phyloP scores from a whole-genome alignment of 768 basidiomycete genomes.

The Hortiboletus campestris region DNA sequence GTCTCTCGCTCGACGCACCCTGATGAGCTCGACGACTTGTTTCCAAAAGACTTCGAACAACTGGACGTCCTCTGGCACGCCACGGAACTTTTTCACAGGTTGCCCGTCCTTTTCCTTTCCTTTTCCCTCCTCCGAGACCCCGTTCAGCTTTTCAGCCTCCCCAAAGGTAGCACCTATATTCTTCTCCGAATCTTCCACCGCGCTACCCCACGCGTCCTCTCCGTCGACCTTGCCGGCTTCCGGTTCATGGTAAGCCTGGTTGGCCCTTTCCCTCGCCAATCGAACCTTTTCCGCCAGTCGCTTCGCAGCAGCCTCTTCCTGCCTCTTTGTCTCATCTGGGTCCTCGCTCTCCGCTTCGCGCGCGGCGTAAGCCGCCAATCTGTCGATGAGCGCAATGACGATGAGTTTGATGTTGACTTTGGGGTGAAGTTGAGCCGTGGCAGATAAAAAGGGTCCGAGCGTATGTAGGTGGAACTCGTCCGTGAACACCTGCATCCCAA shows the following conservation, averaged over 20 bases:
- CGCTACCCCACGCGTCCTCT: constrained; percentile 28
- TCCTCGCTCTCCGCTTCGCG: constrained; percentile 96
- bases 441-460: constrained; percentile 93
- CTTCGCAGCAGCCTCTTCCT: constrained; percentile 90
- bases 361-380: constrained; percentile 93
- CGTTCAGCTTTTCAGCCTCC: constrained; percentile 15
- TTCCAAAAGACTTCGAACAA: constrained; percentile 99
- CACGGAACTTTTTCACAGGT: constrained; percentile 81
- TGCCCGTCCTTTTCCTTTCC: constrained; percentile 57
- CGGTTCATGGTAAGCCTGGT: constrained; percentile 47
- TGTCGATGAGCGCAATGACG: constrained; percentile 95
- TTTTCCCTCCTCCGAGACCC: constrained; percentile 25
- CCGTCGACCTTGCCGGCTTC: constrained; percentile 17
- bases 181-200: constrained; percentile 23
- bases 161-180: not conserved
- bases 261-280: constrained; percentile 58
- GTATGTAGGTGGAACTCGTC: constrained; percentile 98
- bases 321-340: constrained; percentile 88
- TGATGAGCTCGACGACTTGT: constrained; percentile 96
- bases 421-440: constrained; percentile 94
- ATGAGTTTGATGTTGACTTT: constrained; percentile 99
- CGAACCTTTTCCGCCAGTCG: constrained; percentile 87
- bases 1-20: constrained; percentile 49
- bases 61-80: constrained; percentile 91
- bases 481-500: constrained; percentile 77